Percentiles rank a stretch among this genome's conserved stretches.
Conservation (phyloP, 1,139 yeast species). For the Sugiyamaella novakii region DNA sequence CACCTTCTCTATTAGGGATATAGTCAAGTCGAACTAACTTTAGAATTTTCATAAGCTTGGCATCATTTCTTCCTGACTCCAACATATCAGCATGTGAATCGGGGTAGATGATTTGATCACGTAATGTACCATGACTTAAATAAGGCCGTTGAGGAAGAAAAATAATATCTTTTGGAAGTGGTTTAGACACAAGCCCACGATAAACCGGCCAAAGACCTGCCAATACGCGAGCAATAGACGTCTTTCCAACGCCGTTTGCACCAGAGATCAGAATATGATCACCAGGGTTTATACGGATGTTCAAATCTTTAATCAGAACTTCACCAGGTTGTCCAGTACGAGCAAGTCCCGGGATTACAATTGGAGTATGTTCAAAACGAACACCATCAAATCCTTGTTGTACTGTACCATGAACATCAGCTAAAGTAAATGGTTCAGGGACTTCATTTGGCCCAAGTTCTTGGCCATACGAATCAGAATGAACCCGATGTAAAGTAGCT, state of each 20-base stretch:
- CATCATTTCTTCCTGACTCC: constrained; percentile 69
- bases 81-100: constrained; percentile 76
- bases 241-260: constrained; percentile 87
- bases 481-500: constrained; percentile 78
- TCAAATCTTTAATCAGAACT: constrained; percentile 58
- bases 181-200: constrained; percentile 78
- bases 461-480: constrained; percentile 50
- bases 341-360: constrained; percentile 65
- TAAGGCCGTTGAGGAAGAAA: constrained; percentile 85
- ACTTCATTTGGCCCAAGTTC: constrained; percentile 8
- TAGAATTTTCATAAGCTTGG: constrained; percentile 65
- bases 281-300: constrained; percentile 64
- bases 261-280: constrained; percentile 82
- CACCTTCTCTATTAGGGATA: constrained; percentile 64
- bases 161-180: constrained; percentile 68
- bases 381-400: constrained; percentile 79
- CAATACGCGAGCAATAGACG: constrained; percentile 78
- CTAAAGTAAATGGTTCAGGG: constrained; percentile 35
- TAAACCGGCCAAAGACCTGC: constrained; percentile 94
- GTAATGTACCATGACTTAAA: constrained; percentile 72
- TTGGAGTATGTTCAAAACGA: constrained; percentile 79
- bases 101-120: constrained; percentile 90
- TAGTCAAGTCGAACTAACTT: constrained; percentile 80
- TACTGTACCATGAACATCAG: constrained; percentile 75
- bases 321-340: constrained; percentile 43